Evolutionary conservation across 495 filamentous ascomycete genomes (phyloP).

Genomic region (Stereocaulon alpinum): DNA sequence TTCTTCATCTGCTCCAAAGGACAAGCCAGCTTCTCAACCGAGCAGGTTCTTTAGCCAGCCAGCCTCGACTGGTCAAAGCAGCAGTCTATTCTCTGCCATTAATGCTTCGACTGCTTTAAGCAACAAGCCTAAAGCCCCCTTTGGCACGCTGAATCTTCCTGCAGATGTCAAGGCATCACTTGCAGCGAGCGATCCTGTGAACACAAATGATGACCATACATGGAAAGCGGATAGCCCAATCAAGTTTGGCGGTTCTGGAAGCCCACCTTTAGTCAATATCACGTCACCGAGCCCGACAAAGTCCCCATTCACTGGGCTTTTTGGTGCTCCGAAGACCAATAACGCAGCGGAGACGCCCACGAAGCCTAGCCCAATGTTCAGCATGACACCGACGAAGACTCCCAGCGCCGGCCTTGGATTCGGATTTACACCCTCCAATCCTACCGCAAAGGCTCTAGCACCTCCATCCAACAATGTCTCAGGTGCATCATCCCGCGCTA

Average conservation of each 20-base stretch:
- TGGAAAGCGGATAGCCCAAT: slow-evolving; percentile 44
- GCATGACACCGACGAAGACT: slow-evolving; percentile 20
- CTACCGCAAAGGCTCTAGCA: slow-evolving; percentile 26
- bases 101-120: slow-evolving; percentile 27
- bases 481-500: slow-evolving; percentile 42
- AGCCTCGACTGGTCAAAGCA: not conserved
- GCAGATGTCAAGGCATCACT: too few species aligned
- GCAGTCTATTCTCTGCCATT: slow-evolving; percentile 11
- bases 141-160: not conserved
- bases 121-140: slow-evolving; percentile 4
- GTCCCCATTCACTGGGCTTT: slow-evolving; percentile 33
- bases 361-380: slow-evolving; percentile 27
- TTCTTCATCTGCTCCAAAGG: slow-evolving; percentile 24
- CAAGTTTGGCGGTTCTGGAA: slow-evolving; percentile 32
- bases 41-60: slow-evolving; percentile 17
- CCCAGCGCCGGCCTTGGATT: slow-evolving; percentile 18
- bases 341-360: slow-evolving; percentile 16
- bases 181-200: not conserved
- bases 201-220: slow-evolving; percentile 29
- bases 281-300: slow-evolving; percentile 28
- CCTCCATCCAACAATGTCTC: slow-evolving; percentile 31
- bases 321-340: slow-evolving; percentile 33
- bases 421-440: slow-evolving; percentile 32
- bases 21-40: slow-evolving; percentile 5
- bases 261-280: slow-evolving; percentile 24